phyloP scores from a whole-genome alignment of 2,329 filamentous ascomycete genomes.

The Sphaerostilbella broomeana region DNA sequence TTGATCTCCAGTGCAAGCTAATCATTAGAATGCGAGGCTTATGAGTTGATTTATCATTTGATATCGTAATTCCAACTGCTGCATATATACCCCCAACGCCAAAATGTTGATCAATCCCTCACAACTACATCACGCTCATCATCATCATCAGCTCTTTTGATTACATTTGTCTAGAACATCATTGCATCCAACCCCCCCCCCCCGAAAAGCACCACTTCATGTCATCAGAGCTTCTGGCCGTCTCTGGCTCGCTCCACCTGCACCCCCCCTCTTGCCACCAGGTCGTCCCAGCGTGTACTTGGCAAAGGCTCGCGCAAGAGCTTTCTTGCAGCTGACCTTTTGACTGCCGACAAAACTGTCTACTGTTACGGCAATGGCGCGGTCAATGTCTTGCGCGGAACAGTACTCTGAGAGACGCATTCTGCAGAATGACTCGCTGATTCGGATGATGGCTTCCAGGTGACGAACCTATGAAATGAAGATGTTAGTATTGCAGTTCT shows the following conservation, averaged over 20 bases:
- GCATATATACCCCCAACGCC: too few species aligned
- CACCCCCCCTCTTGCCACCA: constrained; percentile 26
- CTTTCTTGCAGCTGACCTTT: constrained; percentile 97
- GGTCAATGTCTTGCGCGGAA: constrained; percentile 82
- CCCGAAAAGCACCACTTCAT: constrained; percentile 13
- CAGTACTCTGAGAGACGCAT: constrained; percentile 99
- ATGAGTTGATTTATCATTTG: too few species aligned
- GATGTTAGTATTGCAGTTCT: constrained; percentile 9
- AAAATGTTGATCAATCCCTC: too few species aligned
- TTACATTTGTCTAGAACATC: too few species aligned
- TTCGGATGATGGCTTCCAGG: constrained; percentile 94
- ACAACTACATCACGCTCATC: too few species aligned
- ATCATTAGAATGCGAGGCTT: too few species aligned
- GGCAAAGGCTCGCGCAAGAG: constrained; percentile 85
- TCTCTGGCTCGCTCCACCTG: constrained; percentile 20
- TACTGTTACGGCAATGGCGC: constrained; percentile 92
- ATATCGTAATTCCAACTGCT: too few species aligned
- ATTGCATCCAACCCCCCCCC: neutral
- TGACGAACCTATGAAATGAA: constrained; percentile 69
- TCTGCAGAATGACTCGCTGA: constrained; percentile 88
- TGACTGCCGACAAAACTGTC: constrained; percentile 94
- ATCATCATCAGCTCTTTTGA: too few species aligned
- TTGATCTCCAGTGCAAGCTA: too few species aligned
- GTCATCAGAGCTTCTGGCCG: constrained; percentile 25
- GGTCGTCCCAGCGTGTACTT: constrained; percentile 70